Base-by-base conservation (phyloP, 1,139 yeast species). In the Blastobotrys persicus region DNA sequence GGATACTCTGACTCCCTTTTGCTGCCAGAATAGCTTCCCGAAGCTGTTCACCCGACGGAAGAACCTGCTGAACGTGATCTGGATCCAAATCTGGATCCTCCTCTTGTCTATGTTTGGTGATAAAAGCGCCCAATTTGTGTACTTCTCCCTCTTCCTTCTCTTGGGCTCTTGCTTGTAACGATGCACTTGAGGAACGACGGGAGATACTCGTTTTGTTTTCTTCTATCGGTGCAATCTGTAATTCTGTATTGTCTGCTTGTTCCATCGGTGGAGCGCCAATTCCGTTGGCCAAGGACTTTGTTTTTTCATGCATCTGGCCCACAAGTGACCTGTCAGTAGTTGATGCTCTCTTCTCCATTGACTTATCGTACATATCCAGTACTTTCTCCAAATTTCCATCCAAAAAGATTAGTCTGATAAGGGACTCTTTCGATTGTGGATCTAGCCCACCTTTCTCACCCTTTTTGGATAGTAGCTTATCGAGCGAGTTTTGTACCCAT, bases 131-230 rank as follows among this genome's bases (percentile, higher is more conserved):
- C 80, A 88, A 80, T 67, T 85, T 81, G 67, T 88, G 96, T 55
- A 88, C 76, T 61, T 87, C 95, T 57, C 96, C 97, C 72, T 89
- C 97, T 66, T 89, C 97, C 55, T 83, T 81, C 61, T 88, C 96
- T 64, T 85, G 88, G 56, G 78, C 80, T 63, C 81, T 85, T 17
- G 89, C 54, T 39, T 61, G 58, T 26, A 62, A 34, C 5, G 66
- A 61, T 4, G 66, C 55, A 14, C 49, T 39, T 2, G 67, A 62
- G 3, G 59, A 50, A 35, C 54, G 48, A n/a, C 63, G 50, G 2
- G 62, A 53, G 14, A 61, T 23, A 9, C 57, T 34, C n/a, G 32
- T 42, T 19, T 45, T 48, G 31, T 42, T 44, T 4, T 32, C 48
- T 11, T 46, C 50, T 17, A 56, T 55, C 12, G 57, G 55, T n/a